phyloP scores from a whole-genome alignment of 202 grass and related monocot species.

The Bolboschoenoplectus hybrid region DNA sequence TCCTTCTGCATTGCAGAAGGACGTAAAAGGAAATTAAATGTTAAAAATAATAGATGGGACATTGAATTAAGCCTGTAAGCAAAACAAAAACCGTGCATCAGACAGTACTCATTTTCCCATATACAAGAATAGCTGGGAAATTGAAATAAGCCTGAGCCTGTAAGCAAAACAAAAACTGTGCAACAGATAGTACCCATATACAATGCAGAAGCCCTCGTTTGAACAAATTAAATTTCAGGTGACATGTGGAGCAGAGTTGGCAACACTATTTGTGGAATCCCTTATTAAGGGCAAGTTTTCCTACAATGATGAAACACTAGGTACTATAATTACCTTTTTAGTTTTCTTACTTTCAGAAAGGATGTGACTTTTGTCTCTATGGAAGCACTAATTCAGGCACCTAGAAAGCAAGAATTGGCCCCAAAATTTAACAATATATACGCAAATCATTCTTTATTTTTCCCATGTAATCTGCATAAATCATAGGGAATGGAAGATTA shows the following conservation, averaged over 20 bases:
- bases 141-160: background rate
- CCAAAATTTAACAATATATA: background rate
- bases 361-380: background rate
- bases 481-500: background rate
- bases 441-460: background rate
- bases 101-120: background rate
- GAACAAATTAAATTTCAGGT: constrained; percentile 58
- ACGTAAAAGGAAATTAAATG: background rate
- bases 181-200: constrained; percentile 12
- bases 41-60: background rate
- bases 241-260: constrained; percentile 81
- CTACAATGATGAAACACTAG: constrained; percentile 75
- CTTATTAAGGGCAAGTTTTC: constrained; percentile 61
- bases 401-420: background rate
- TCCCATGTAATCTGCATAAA: background rate
- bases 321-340: constrained; percentile 51
- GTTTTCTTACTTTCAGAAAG: constrained; percentile 5
- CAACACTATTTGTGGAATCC: constrained; percentile 70
- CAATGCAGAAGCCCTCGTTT: constrained; percentile 29
- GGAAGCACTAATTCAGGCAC: background rate
- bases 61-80: background rate
- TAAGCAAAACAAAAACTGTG: background rate
- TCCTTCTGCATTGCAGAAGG: background rate
- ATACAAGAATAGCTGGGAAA: background rate
- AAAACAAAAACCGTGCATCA: constrained; percentile 22